These are phyloP conservation scores for Paracoccidioides lutzii DNA, from an alignment of 2,329 filamentous ascomycete species.

Conservation along the genomic window DNA sequence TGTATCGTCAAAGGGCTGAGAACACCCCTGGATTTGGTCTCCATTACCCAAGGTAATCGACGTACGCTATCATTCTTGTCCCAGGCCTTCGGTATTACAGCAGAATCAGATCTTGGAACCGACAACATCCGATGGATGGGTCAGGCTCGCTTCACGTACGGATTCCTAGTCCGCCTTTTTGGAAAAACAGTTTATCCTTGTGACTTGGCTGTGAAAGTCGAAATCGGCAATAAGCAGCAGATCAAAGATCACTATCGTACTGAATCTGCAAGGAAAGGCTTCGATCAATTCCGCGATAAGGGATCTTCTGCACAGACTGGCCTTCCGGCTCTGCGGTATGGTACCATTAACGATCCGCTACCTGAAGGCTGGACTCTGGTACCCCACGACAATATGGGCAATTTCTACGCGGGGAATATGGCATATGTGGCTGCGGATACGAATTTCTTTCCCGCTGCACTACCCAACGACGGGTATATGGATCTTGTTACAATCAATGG, in stretches of 20 bases:
- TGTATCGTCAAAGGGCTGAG: slow-evolving; percentile 75
- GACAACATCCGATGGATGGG: slow-evolving; percentile 94
- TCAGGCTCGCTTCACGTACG: slow-evolving; percentile 67
- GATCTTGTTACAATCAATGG: slow-evolving; percentile 75
- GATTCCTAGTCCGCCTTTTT: slow-evolving; percentile 64
- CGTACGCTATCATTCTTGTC: slow-evolving; percentile 79
- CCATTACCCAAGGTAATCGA: slow-evolving; percentile 66
- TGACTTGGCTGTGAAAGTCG: slow-evolving; percentile 74
- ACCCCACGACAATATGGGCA: slow-evolving; percentile 66
- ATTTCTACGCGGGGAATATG: slow-evolving; percentile 94
- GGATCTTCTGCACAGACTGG: slow-evolving; percentile 36
- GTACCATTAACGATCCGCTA: slow-evolving; percentile 63
- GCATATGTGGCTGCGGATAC: slow-evolving; percentile 76
- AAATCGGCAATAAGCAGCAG: slow-evolving; percentile 58
- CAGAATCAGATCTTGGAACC: slow-evolving; percentile 78
- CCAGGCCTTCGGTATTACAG: slow-evolving; percentile 78
- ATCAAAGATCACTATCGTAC: slow-evolving; percentile 61
- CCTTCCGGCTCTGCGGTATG: slow-evolving; percentile 63
- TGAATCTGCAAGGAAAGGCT: slow-evolving; percentile 26
- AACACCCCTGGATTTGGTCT: slow-evolving; percentile 75
- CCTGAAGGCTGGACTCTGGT: slow-evolving; percentile 65
- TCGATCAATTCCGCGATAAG: slow-evolving; percentile 17
- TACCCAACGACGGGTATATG: slow-evolving; percentile 72
- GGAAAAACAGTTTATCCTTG: slow-evolving; percentile 72
- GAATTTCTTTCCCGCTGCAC: slow-evolving; percentile 69